Percentiles rank a stretch among this genome's conserved stretches.
Conservation (phyloP, 768 basidiomycete species). For the Boletellus sp. region DNA sequence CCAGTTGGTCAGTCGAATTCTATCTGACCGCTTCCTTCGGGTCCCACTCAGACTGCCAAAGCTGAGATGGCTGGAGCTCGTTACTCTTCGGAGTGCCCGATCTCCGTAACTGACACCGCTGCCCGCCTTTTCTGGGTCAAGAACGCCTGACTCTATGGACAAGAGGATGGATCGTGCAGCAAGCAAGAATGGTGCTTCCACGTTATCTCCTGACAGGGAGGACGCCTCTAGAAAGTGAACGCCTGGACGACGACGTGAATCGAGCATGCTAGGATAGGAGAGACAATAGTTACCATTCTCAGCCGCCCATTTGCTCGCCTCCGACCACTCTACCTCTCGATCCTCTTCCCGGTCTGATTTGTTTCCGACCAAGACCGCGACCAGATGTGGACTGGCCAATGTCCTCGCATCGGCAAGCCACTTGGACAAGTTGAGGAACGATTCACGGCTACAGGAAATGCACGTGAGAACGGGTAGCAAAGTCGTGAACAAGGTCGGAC, state of each 20-base stretch:
- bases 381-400: constrained; percentile 86
- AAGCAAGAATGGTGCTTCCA: constrained; percentile 87
- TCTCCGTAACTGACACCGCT: constrained; percentile 98
- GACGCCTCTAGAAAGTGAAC: constrained; percentile 94
- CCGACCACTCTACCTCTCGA: constrained; percentile 91
- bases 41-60: constrained; percentile 77
- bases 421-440: constrained; percentile 76
- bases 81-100: constrained; percentile 84
- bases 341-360: constrained; percentile 95
- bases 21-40: constrained; percentile 55
- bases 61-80: constrained; percentile 84
- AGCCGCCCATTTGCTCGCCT: constrained; percentile 93
- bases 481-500: constrained; percentile 35
- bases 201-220: constrained; percentile 87
- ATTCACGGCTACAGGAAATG: constrained; percentile 63
- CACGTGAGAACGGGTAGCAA: constrained; percentile 2
- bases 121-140: constrained; percentile 92
- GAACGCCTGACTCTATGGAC: constrained; percentile 82
- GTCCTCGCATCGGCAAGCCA: constrained; percentile 96
- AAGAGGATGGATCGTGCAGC: constrained; percentile 85
- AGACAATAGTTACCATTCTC: constrained; percentile 68
- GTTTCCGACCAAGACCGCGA: constrained; percentile 89
- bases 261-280: constrained; percentile 1
- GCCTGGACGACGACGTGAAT: constrained; percentile 44
- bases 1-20: constrained; percentile 58